A percentile compares a stretch with the other conserved stretches of the same genome.
Evolutionary conservation across 1,139 yeast species (phyloP).

Genomic region (Candida sojae): DNA sequence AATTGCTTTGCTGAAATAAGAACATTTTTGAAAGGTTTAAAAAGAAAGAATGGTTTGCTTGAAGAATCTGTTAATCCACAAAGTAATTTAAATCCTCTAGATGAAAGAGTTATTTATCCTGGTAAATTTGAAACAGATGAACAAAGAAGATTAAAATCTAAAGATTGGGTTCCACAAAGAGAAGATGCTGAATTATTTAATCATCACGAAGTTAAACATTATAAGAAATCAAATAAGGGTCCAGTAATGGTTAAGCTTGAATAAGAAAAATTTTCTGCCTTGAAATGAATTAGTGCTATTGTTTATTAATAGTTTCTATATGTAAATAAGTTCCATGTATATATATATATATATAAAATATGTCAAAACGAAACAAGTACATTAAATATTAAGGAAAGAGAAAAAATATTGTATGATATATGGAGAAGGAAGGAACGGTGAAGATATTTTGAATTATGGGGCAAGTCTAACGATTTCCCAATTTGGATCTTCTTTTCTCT

Average conservation of each 20-base stretch:
- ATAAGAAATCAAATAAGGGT: slow-evolving; percentile 21
- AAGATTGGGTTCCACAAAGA: slow-evolving; percentile 65
- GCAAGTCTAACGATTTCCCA: slow-evolving; percentile 77
- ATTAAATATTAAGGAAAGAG: background rate
- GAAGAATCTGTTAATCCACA: slow-evolving; percentile 25
- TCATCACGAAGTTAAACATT: slow-evolving; percentile 1
- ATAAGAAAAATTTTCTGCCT: background rate
- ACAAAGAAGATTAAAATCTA: slow-evolving; percentile 45
- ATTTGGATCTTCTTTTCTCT: slow-evolving; percentile 37
- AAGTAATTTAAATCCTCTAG: slow-evolving; percentile 60
- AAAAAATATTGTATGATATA: background rate
- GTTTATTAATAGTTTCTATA: background rate
- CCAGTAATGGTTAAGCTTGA: slow-evolving; percentile 15
- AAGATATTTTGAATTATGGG: slow-evolving; percentile 44
- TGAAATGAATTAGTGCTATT: background rate
- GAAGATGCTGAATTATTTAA: slow-evolving; percentile 36
- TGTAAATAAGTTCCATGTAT: slow-evolving; percentile 3
- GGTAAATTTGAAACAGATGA: slow-evolving; percentile 58
- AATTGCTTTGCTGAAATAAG: slow-evolving; percentile 84
- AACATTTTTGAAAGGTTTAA: slow-evolving; percentile 62
- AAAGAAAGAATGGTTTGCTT: slow-evolving; percentile 35
- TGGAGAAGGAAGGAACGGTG: no score
- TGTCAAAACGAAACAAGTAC: background rate
- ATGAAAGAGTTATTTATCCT: slow-evolving; percentile 72
- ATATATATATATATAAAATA: slow-evolving; percentile 1